Evolutionary conservation across 176 grass and related monocot genomes (phyloP), one percentile per base, ranked within the genome.

Genomic region (Oryza nivara): DNA sequence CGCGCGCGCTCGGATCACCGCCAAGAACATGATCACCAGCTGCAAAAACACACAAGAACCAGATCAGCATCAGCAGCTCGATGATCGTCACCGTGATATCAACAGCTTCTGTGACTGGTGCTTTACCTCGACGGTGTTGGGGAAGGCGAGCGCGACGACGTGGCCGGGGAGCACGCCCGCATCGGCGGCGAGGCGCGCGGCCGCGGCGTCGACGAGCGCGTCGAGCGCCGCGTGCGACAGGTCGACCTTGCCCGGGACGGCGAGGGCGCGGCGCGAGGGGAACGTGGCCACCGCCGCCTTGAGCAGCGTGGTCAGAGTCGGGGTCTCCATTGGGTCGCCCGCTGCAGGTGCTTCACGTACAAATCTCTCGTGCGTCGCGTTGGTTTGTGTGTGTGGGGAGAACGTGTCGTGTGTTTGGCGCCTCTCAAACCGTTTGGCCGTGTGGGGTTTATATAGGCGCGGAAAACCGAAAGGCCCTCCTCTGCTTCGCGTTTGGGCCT

Each of bases 1-100:
- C n/a, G 15, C 91, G 10, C 93, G 83, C 26, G 93, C 93, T 0
- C 93, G 89, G 49, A 94, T 88, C 9, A 89, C 89, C 28, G 93
- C 96, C 6, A 98, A 63, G 84, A 98, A 98, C 85, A 88, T 75
- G 70, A 98, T 61, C 60, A 98, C 96, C 10, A 95, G 68, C 94
- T 94, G 87, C 83, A 52, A 44, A 44, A 44, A 15, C 34, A 52
- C 15, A n/a, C 1, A 70, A 15, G 0, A 23, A 5, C 14, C 48
- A 3, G 3, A 47, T 47, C 45, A 12, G 45, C 45, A 12, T 12
- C 45, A 47, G 45, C 43, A 44, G 7, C 43, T 44, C 43, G 40
- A 41, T 41, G 40, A 41, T 41, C 40, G 9, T 44, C 43, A 10
- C 43, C 43, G 43, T 44, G 43, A 9, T 44, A 44, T 44, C 7